phyloP scores from a whole-genome alignment of 164 flowering plant genomes.

The Stephania cephalantha region DNA sequence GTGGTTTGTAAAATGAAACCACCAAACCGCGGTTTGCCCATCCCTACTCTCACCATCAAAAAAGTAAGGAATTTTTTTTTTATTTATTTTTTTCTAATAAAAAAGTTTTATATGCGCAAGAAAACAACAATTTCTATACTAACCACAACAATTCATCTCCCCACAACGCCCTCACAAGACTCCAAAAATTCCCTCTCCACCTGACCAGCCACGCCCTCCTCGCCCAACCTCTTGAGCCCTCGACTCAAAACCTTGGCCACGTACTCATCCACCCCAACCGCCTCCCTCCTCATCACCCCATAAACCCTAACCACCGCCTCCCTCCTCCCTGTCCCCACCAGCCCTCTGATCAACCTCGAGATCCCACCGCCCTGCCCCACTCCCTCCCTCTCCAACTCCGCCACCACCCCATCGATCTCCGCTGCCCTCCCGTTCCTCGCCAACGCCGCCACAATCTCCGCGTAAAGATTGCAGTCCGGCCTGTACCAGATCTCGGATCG shows the following conservation, averaged over 20 bases:
- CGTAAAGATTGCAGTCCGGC: constrained; percentile 42
- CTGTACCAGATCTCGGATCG: constrained; percentile 45
- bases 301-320: constrained; percentile 60
- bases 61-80: too few species aligned
- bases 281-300: constrained; percentile 44
- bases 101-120: too few species aligned
- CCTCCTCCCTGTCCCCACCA: constrained; percentile 42
- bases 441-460: constrained; percentile 46
- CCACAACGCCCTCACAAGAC: constrained; percentile 12
- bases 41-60: too few species aligned
- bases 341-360: constrained; percentile 42
- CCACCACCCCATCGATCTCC: constrained; percentile 55
- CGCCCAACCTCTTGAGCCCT: constrained; percentile 70
- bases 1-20: too few species aligned
- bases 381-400: constrained; percentile 34
- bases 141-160: too few species aligned
- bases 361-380: constrained; percentile 32
- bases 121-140: background rate
- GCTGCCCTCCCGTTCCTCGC: constrained; percentile 39
- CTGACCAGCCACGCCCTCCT: constrained; percentile 45
- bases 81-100: too few species aligned
- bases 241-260: constrained; percentile 54
- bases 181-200: constrained; percentile 39
- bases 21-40: too few species aligned
- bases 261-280: constrained; percentile 50